Evolutionary conservation across 768 basidiomycete species (phyloP).

Genomic region (Mycena galericulata): DNA sequence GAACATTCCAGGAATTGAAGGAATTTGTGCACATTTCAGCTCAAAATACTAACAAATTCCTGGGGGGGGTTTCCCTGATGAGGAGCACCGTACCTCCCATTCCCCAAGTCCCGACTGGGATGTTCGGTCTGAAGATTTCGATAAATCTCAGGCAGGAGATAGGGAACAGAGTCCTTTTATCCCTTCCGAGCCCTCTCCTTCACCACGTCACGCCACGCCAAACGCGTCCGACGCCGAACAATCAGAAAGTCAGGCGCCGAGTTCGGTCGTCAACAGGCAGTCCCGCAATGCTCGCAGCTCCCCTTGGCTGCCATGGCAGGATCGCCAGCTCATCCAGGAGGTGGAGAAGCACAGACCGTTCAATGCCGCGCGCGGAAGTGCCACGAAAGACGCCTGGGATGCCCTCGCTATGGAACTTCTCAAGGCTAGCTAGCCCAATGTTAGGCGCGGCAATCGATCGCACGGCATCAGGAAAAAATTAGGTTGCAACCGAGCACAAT

Average conservation of each 20-base stretch:
- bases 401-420: background rate
- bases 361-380: background rate
- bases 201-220: background rate
- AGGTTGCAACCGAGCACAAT: too few species aligned
- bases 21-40: too few species aligned
- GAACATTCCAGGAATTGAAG: too few species aligned
- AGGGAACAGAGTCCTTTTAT: background rate
- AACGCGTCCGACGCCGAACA: background rate
- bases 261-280: background rate
- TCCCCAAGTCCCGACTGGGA: background rate
- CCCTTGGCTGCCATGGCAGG: conserved; percentile 9
- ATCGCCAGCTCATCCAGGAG: background rate
- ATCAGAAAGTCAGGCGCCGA: background rate
- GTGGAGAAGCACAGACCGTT: background rate
- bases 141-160: background rate
- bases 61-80: too few species aligned
- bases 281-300: conserved; percentile 10
- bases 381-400: background rate
- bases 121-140: background rate
- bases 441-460: too few species aligned
- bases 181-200: background rate
- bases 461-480: too few species aligned
- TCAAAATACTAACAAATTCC: too few species aligned
- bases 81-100: too few species aligned
- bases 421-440: background rate